Conservation (phyloP, 1,284 basidiomycete genomes). For the Ustilago esculenta region DNA sequence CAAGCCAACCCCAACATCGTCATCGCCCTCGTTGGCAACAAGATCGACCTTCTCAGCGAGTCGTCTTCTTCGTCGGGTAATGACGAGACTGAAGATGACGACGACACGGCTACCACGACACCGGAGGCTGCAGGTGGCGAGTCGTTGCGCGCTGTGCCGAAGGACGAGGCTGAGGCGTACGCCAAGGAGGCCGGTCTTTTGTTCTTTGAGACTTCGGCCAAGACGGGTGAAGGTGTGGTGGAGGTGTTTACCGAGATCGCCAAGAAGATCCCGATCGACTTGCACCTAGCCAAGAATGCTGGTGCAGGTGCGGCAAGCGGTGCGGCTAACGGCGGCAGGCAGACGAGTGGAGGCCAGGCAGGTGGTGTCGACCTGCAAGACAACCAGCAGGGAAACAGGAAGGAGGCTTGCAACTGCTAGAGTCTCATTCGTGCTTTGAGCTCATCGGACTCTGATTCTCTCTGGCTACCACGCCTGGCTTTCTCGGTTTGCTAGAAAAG, state of each 20-base stretch:
- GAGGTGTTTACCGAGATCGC: constrained; percentile 91
- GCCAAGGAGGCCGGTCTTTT: constrained; percentile 89
- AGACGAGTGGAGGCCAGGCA: constrained; percentile 38
- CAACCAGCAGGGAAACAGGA: constrained; percentile 25
- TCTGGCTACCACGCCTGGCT: background rate
- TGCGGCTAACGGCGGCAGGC: constrained; percentile 30
- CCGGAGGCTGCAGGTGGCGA: constrained; percentile 28
- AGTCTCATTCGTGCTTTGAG: too few relatives aligned
- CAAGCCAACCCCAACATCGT: constrained; percentile 99
- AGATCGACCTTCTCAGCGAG: constrained; percentile 84
- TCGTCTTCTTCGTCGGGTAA: constrained; percentile 67
- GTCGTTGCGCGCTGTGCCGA: constrained; percentile 56
- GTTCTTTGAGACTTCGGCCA: constrained; percentile 98
- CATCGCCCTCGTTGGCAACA: constrained; percentile 72
- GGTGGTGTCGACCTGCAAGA: constrained; percentile 47
- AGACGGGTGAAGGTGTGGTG: constrained; percentile 94
- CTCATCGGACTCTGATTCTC: too few relatives aligned
- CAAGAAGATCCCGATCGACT: constrained; percentile 62
- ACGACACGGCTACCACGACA: constrained; percentile 70
- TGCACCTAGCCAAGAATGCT: constrained; percentile 50
- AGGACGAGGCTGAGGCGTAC: constrained; percentile 93
- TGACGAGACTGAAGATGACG: constrained; percentile 48
- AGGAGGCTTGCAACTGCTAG: constrained; percentile 60
- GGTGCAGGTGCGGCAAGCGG: constrained; percentile 26
- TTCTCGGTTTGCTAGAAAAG: background rate